Conservation (phyloP, 768 basidiomycete genomes). For the Termitomyces sp. region DNA sequence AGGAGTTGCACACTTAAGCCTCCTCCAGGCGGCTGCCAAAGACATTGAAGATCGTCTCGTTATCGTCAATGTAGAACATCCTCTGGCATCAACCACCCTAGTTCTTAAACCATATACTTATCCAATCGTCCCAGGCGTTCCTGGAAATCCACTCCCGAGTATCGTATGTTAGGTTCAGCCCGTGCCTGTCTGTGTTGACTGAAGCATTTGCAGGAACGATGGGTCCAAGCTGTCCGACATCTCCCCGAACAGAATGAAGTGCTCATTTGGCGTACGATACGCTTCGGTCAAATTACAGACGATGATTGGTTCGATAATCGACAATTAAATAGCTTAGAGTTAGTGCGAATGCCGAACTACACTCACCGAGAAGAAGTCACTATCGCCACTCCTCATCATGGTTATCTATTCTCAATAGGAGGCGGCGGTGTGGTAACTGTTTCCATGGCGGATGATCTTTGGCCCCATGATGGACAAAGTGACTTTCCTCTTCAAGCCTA, state of each 20-base stretch:
- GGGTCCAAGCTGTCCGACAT: constrained; percentile 46
- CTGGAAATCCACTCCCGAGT: not conserved
- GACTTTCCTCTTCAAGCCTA: constrained; percentile 20
- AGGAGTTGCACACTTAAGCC: not conserved
- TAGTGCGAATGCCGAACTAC: not conserved
- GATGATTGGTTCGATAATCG: too few relatives aligned
- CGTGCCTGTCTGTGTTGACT: not conserved
- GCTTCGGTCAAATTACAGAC: too few relatives aligned
- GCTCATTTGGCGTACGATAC: constrained; percentile 43
- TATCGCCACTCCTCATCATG: not conserved
- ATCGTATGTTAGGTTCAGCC: not conserved
- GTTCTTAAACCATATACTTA: too few relatives aligned
- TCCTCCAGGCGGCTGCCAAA: not conserved
- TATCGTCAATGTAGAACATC: not conserved
- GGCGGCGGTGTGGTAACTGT: constrained; percentile 17
- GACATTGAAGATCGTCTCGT: not conserved
- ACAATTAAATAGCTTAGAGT: too few relatives aligned
- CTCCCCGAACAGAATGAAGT: constrained; percentile 48
- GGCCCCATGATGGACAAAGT: constrained; percentile 24
- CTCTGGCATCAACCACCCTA: not conserved
- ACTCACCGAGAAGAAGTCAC: not conserved
- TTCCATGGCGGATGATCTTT: constrained; percentile 36
- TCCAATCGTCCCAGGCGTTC: not conserved
- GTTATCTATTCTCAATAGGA: not conserved
- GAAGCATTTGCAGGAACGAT: constrained; percentile 30